A percentile compares a stretch with the other conserved stretches of the same genome.
Conservation (phyloP, 2,329 filamentous ascomycete genomes). For the Diplodia sapinea region DNA sequence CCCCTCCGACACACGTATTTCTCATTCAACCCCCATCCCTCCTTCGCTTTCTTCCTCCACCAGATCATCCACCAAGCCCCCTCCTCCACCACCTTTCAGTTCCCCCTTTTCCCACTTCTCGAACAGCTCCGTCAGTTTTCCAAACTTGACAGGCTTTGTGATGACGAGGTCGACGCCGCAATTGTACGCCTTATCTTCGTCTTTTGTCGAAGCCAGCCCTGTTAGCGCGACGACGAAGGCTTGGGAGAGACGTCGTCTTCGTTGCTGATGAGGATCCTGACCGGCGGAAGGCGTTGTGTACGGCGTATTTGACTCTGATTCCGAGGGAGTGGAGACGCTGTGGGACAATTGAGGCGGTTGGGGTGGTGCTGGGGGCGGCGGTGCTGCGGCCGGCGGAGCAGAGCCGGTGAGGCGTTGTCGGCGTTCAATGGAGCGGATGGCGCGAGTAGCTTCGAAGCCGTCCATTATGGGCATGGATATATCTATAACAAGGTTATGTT, state of each 20-base stretch:
- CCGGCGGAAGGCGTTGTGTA: constrained; percentile 34
- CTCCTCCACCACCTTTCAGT: not conserved
- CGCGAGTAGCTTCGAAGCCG: constrained; percentile 57
- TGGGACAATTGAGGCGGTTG: not conserved
- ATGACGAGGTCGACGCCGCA: constrained; percentile 62
- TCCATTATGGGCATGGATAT: constrained; percentile 64
- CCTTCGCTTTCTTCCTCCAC: constrained; percentile 6
- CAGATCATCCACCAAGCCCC: not conserved
- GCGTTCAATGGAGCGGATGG: constrained; percentile 43
- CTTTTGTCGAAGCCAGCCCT: constrained; percentile 57
- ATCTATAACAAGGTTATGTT: constrained; percentile 41
- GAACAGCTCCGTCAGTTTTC: constrained; percentile 8
- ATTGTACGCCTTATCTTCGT: constrained; percentile 57
- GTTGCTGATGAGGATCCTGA: not conserved
- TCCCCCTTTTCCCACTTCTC: constrained; percentile 23
- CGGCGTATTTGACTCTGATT: constrained; percentile 38
- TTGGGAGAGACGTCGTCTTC: not conserved
- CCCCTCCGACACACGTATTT: not conserved
- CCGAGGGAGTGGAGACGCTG: constrained; percentile 1
- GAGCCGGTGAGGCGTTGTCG: constrained; percentile 54
- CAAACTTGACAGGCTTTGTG: constrained; percentile 56
- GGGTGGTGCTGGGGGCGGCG: not conserved
- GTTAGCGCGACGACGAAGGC: constrained; percentile 58
- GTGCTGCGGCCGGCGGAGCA: constrained; percentile 32
- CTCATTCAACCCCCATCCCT: not conserved